Conservation (phyloP, 2,329 filamentous ascomycete species). For the Fusarium acutatum region DNA sequence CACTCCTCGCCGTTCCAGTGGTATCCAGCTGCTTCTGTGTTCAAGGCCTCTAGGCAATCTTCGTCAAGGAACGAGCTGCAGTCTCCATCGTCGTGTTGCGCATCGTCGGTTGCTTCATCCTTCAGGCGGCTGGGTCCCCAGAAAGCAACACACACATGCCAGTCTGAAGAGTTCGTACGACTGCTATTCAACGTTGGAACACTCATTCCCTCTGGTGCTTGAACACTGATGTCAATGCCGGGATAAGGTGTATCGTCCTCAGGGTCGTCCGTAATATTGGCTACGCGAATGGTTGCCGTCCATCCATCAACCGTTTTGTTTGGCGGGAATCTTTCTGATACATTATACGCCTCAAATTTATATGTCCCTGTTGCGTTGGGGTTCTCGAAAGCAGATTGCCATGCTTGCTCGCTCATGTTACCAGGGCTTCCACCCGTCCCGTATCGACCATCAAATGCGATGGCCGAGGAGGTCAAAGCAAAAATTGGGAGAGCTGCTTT, state of each 20-base stretch:
- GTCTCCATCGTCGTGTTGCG: slow-evolving; percentile 12
- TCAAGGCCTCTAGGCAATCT: slow-evolving; percentile 5
- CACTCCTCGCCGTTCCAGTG: neutral
- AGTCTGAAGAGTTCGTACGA: neutral
- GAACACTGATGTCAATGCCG: slow-evolving; percentile 5
- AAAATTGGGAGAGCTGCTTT: neutral
- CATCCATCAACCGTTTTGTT: slow-evolving; percentile 3
- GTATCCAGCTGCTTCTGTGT: neutral
- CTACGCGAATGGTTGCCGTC: slow-evolving; percentile 12
- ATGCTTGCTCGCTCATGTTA: slow-evolving; percentile 7
- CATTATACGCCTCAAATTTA: slow-evolving; percentile 8
- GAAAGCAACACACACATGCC: slow-evolving; percentile 1
- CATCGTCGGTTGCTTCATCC: neutral
- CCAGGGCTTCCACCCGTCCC: neutral
- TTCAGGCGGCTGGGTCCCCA: neutral
- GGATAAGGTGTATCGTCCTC: neutral
- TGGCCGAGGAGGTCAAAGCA: neutral
- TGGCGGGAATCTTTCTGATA: slow-evolving; percentile 7
- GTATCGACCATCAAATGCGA: neutral
- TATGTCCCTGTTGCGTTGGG: slow-evolving; percentile 13
- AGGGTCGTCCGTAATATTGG: slow-evolving; percentile 17
- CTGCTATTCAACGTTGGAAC: neutral
- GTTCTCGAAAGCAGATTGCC: slow-evolving; percentile 10
- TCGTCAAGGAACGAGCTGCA: slow-evolving; percentile 19
- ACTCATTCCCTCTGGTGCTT: slow-evolving; percentile 14